Evolutionary conservation across 2,329 filamentous ascomycete species (phyloP), one percentile per base, ranked within the genome.

Genomic region (Calonectria pseudoturangicola): DNA sequence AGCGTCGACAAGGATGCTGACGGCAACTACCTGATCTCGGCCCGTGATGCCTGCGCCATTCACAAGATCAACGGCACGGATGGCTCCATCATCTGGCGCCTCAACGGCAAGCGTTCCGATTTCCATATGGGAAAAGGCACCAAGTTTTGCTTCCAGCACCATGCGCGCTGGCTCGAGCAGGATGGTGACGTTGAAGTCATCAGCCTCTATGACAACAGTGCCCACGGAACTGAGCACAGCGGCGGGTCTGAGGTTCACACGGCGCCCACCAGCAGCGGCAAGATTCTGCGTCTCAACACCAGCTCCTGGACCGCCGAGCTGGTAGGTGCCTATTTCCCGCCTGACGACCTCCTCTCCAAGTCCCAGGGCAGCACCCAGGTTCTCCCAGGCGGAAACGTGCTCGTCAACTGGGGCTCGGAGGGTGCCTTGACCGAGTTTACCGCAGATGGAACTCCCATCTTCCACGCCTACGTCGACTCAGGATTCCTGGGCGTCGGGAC

Each of bases 321-420:
- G 48, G 82, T 89, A 25, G 85, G 85, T 56, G 85, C 84, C 21
- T 90, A 88, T 82, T 84, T 85, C 51, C 87, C 88, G 0, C 88
- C 88, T 0, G 87, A 90, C 67, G 82, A 83, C 30, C 83, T 91
- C 8, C 81, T 87, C 0, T 86, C 88, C 51, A 88, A 86, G 66
- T 90, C 89, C 0, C 86, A 87, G 75, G 85, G 86, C 18, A 85
- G 82, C 58, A 87, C 88, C 18, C 90, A 92, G 74, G 78, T 89
- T 15, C 85, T 92, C 0, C 86, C 88, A 0, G 87, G 87, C 66
- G 88, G 88, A 41, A 88, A 90, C 70, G 87, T 86, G 4, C 81
- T 92, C 45, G 86, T 92, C 51, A 89, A 89, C 75, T 92, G 90
- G 90, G 90, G 91, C 5, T 86, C 85, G 0, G 85, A 85, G 43